phyloP scores from a whole-genome alignment of 768 basidiomycete species.

The Podaxis sp. region DNA sequence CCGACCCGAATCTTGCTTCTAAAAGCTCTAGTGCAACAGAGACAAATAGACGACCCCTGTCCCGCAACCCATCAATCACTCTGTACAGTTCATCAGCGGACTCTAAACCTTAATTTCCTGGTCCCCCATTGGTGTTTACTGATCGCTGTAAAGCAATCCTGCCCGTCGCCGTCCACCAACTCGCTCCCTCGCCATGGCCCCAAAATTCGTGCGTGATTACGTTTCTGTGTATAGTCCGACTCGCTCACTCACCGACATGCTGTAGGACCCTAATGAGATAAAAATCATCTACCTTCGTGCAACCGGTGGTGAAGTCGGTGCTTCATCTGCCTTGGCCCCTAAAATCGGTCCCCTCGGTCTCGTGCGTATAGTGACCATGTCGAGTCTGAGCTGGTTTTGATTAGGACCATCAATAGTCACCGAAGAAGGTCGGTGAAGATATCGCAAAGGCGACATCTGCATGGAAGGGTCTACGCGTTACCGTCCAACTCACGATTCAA shows the following conservation, averaged over 20 bases:
- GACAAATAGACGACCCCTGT: constrained; percentile 27
- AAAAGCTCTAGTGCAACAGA: constrained; percentile 30
- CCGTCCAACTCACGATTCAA: constrained; percentile 98
- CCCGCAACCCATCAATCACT: constrained; percentile 22
- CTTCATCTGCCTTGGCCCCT: constrained; percentile 96
- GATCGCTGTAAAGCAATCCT: neutral
- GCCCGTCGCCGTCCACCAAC: constrained; percentile 19
- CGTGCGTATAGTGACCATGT: constrained; percentile 47
- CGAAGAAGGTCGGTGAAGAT: constrained; percentile 99
- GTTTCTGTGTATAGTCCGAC: neutral
- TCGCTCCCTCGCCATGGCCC: constrained; percentile 23
- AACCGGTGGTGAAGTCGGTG: constrained; percentile 99
- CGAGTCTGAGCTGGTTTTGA: constrained; percentile 7
- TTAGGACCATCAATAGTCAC: constrained; percentile 59
- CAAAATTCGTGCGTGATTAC: constrained; percentile 19
- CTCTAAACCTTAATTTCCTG: constrained; percentile 49
- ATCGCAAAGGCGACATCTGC: constrained; percentile 97
- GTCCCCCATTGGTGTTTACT: constrained; percentile 13
- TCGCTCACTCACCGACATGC: constrained; percentile 13
- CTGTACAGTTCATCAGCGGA: constrained; percentile 62
- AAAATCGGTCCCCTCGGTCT: constrained; percentile 99
- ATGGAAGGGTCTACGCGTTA: constrained; percentile 99
- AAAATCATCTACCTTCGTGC: constrained; percentile 99
- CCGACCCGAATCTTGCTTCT: too few species aligned
- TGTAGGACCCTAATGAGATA: constrained; percentile 93